Percentiles rank a stretch among this genome's conserved stretches.
phyloP scores from a whole-genome alignment of 768 basidiomycete genomes.

The Bullera alba region DNA sequence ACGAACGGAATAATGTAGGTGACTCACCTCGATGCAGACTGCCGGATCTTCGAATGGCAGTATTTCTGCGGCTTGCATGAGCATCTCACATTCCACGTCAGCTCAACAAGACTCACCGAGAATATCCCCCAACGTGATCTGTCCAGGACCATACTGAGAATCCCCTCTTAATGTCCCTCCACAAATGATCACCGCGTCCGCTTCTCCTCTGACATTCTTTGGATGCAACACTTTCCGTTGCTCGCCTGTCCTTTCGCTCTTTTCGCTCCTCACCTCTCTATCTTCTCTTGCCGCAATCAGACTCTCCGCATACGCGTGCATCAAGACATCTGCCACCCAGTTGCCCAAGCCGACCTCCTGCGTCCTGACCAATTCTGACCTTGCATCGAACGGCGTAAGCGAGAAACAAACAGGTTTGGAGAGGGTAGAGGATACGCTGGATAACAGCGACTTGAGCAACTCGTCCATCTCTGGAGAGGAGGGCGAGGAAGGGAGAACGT shows the following conservation, averaged over 20 bases:
- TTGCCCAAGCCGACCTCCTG: constrained; percentile 58
- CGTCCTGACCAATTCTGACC: constrained; percentile 67
- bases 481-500: constrained; percentile 56
- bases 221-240: constrained; percentile 44
- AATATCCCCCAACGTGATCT: constrained; percentile 75
- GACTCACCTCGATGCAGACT: constrained; percentile 65
- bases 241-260: constrained; percentile 51
- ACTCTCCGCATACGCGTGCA: constrained; percentile 58
- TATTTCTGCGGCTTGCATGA: constrained; percentile 54
- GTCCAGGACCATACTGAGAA: constrained; percentile 71
- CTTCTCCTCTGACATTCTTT: constrained; percentile 49
- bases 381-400: constrained; percentile 61
- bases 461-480: constrained; percentile 55
- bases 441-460: constrained; percentile 60
- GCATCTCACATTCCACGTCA: neutral
- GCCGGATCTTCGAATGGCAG: constrained; percentile 81
- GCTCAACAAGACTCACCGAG: constrained; percentile 43
- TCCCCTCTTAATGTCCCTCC: constrained; percentile 82
- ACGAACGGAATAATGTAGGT: neutral
- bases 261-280: constrained; percentile 51
- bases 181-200: constrained; percentile 74
- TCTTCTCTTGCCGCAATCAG: constrained; percentile 44
- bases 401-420: constrained; percentile 70
- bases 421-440: constrained; percentile 62
- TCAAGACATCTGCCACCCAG: constrained; percentile 77